A percentile compares a stretch with the other conserved stretches of the same genome.
Evolutionary conservation across 495 filamentous ascomycete species (phyloP).

Genomic region (Jackrogersella multiformis): DNA sequence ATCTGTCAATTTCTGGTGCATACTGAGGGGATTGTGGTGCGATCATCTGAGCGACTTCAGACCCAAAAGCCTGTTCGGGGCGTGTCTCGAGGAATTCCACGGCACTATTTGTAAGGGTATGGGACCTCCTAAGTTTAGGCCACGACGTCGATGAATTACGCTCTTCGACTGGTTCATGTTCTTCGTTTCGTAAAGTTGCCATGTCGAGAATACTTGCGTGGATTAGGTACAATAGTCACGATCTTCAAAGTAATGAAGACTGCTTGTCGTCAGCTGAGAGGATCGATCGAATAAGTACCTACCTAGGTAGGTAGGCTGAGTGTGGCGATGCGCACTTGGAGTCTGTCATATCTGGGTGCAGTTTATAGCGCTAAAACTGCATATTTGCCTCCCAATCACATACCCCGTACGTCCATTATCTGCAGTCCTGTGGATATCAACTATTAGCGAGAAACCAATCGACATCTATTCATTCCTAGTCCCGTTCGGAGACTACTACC

Average conservation of each 20-base stretch:
- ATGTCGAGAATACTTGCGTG: background rate
- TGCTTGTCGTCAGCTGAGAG: background rate
- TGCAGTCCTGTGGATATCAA: background rate
- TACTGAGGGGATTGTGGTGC: conserved; percentile 1
- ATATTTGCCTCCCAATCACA: background rate
- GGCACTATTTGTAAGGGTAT: background rate
- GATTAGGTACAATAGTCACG: background rate
- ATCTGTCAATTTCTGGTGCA: conserved; percentile 6
- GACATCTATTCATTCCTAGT: background rate
- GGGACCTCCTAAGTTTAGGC: background rate
- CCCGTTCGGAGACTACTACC: background rate
- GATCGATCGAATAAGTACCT: background rate
- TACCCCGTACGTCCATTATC: background rate
- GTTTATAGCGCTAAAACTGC: background rate
- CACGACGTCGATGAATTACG: too few species aligned
- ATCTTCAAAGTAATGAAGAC: too few species aligned
- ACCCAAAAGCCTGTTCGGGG: conserved; percentile 4
- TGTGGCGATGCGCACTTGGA: background rate
- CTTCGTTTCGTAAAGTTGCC: background rate
- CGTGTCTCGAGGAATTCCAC: conserved; percentile 3
- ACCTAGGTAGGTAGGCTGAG: too few species aligned
- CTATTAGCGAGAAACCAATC: background rate
- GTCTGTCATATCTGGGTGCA: background rate
- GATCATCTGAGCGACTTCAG: background rate
- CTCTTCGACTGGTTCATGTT: background rate